phyloP scores from a whole-genome alignment of 352 stramenopile genomes.

The Halophytophthora batemanensis region DNA sequence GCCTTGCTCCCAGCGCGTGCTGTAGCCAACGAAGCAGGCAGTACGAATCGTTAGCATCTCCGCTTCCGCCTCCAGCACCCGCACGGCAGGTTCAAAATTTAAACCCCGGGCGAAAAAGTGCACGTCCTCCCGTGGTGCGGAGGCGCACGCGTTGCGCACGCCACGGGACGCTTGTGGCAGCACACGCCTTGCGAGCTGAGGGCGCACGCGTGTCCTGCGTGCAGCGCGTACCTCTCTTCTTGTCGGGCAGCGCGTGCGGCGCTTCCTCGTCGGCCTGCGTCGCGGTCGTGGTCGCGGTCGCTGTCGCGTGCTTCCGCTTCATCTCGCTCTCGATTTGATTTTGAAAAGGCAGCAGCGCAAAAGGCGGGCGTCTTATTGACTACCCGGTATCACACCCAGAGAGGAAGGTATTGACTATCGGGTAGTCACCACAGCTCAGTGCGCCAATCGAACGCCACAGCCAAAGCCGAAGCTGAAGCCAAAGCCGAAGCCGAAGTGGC shows the following conservation, averaged over 20 bases:
- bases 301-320: conserved; percentile 43
- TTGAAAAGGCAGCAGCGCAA: too few species aligned
- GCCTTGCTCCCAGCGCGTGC: conserved; percentile 1
- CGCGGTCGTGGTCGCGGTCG: not conserved
- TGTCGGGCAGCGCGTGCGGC: not conserved
- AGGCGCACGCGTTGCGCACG: too few species aligned
- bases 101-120: conserved; percentile 10
- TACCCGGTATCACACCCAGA: too few species aligned
- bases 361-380: too few species aligned
- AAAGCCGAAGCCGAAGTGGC: not conserved
- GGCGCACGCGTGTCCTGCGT: not conserved
- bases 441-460: too few species aligned
- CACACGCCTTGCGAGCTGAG: too few species aligned
- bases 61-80: not conserved
- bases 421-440: conserved; percentile 6
- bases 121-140: too few species aligned
- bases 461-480: not conserved
- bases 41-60: not conserved
- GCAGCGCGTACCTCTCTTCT: conserved; percentile 18
- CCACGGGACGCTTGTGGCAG: too few species aligned
- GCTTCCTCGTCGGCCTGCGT: conserved; percentile 2
- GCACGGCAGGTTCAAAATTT: conserved; percentile 9
- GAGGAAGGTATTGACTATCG: conserved; percentile 2
- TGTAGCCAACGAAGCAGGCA: not conserved
- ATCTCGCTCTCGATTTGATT: conserved; percentile 16